A percentile compares a stretch with the other conserved stretches of the same genome.
Evolutionary conservation across 768 basidiomycete species (phyloP).

Genomic region (Suillus ampliporus): DNA sequence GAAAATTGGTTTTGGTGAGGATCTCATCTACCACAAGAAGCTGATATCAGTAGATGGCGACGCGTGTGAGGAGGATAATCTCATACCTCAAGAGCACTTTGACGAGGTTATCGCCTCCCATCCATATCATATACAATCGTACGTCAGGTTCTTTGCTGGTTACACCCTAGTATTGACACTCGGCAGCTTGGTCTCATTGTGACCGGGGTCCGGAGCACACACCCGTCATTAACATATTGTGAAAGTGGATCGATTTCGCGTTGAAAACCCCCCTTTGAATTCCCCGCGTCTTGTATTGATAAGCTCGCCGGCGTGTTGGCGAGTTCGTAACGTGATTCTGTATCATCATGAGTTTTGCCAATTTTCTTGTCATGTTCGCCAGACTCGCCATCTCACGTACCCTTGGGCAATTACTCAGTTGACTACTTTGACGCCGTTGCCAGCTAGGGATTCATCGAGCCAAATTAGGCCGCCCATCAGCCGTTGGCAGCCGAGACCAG

Average conservation of each 20-base stretch:
- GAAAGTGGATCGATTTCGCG: conserved; percentile 43
- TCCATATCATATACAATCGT: conserved; percentile 44
- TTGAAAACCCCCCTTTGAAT: conserved; percentile 32
- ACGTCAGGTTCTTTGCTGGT: conserved; percentile 22
- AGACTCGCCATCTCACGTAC: too few species aligned
- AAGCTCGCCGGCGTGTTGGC: conserved; percentile 27
- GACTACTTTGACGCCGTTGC: too few species aligned
- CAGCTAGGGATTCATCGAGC: too few species aligned
- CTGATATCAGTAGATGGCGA: conserved; percentile 40
- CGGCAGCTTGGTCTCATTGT: conserved; percentile 2
- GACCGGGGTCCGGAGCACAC: conserved; percentile 14
- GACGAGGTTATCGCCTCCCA: conserved; percentile 38
- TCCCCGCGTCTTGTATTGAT: conserved; percentile 42
- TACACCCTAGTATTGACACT: conserved; percentile 19
- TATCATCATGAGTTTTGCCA: too few species aligned
- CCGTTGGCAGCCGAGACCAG: too few species aligned
- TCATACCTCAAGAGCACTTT: conserved; percentile 30
- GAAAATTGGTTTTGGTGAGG: conserved; percentile 37
- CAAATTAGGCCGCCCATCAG: too few species aligned
- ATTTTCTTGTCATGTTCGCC: too few species aligned
- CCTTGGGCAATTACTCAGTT: too few species aligned
- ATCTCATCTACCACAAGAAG: conserved; percentile 34
- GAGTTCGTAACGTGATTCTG: too few species aligned
- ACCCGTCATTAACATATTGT: conserved; percentile 21
- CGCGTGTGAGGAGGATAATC: conserved; percentile 27